Base-by-base conservation (phyloP, 306 rosid genomes). In the Mucuna pruriens region DNA sequence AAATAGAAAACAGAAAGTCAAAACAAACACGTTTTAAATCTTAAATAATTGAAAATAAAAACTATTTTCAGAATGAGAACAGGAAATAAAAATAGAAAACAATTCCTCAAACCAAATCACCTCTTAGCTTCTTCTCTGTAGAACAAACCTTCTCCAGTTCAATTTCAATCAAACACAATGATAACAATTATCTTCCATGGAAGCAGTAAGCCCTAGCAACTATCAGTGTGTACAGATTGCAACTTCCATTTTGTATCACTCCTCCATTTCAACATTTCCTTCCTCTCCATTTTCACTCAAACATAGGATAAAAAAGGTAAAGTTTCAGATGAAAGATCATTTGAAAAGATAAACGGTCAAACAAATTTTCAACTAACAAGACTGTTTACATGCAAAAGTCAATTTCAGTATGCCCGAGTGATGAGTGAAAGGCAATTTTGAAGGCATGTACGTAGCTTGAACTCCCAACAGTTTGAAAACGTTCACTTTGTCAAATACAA, bases 371-470 rank as follows among this genome's bases (percentile, higher is more conserved):
- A 5, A 9, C 49, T 19, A 19, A 17, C 29, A 4, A 33, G 6
- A 61, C 15, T 42, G 19, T 68, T 1, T 25, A 4, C 20, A 29
- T 26, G 42, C 44, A 25, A 4, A 1, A 44, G 25, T 16, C 15
- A 44, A 46, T 70, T 44, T 46, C 26, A 26, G 5, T 29, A 11
- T 29, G 16, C 16, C 39, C 54, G 8, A 69, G 16, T 16, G 44
- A 46, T 71, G 42, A 9, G 44, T 16, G 44, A 26, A 4, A 25
- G 72, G 20, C 40, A 70, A n/a, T 23, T 45, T 46, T 61, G 33
- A 61, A 61, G 51, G 66, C 74, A 72, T 61, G 79, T 65, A 57
- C 2, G 58, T 2, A 71, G 20, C 78, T 71, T 12, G 69, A 55
- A 64, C 72, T 61, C 13, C 10, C 16, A 12, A 9, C 31, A 38